phyloP scores from a whole-genome alignment of 441 rosid species.

The Brassica balearica region DNA sequence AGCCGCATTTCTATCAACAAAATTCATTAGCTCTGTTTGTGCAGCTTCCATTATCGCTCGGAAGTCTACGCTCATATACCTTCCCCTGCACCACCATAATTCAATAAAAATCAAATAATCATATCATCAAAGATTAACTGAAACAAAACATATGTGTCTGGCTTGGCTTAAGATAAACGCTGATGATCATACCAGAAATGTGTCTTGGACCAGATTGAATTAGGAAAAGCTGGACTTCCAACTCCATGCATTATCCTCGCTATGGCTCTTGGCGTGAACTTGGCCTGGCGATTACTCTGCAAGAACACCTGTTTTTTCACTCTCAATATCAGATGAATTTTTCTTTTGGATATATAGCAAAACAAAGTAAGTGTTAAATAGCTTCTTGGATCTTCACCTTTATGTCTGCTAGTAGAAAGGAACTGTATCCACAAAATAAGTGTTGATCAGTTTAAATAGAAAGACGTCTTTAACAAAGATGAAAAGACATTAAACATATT shows the following conservation, averaged over 20 bases:
- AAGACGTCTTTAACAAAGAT: too few relatives aligned
- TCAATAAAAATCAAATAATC: constrained; percentile 6
- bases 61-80: constrained; percentile 73
- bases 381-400: constrained; percentile 61
- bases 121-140: not conserved
- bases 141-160: constrained; percentile 3
- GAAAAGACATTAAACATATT: not conserved
- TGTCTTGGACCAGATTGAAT: constrained; percentile 77
- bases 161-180: constrained; percentile 20
- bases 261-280: constrained; percentile 76
- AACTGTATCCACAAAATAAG: constrained; percentile 61
- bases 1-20: constrained; percentile 59
- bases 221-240: constrained; percentile 88
- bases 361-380: constrained; percentile 6
- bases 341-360: constrained; percentile 11
- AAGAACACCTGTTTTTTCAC: constrained; percentile 70
- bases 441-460: constrained; percentile 43
- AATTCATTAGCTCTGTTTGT: constrained; percentile 70
- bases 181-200: constrained; percentile 80
- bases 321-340: constrained; percentile 6
- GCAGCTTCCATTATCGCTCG: constrained; percentile 82
- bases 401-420: constrained; percentile 91
- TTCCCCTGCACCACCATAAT: constrained; percentile 65
- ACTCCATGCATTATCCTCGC: constrained; percentile 91
- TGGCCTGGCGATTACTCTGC: constrained; percentile 78